Percentiles rank a stretch among this genome's conserved stretches.
These are phyloP conservation scores for Zymoseptoria brevis DNA, from an alignment of 2,329 filamentous ascomycete species.

Conservation along the genomic window DNA sequence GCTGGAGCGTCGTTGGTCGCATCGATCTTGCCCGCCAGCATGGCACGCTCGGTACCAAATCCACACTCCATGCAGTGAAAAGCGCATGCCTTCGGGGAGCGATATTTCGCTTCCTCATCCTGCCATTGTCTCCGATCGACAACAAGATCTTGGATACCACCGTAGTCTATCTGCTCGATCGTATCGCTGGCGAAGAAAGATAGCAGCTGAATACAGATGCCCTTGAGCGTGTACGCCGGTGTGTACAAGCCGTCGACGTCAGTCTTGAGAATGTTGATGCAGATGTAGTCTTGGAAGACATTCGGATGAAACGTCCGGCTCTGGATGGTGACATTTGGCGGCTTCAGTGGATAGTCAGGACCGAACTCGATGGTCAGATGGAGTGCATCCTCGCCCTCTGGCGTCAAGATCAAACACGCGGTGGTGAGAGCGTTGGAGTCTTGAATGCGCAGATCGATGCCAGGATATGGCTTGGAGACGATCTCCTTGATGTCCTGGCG, in stretches of 20 bases:
- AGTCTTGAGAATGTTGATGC: conserved; percentile 14
- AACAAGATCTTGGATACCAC: neutral
- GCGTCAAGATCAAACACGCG: conserved; percentile 15
- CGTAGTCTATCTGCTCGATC: conserved; percentile 18
- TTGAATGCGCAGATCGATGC: conserved; percentile 14
- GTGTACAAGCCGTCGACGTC: conserved; percentile 11
- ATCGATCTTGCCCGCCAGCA: too few species aligned
- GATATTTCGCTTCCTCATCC: neutral
- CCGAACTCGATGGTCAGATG: conserved; percentile 16
- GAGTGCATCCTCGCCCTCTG: conserved; percentile 9
- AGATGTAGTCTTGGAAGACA: conserved; percentile 18
- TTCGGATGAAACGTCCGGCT: conserved; percentile 16
- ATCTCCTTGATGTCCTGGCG: conserved; percentile 18
- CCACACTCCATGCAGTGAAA: conserved; percentile 8
- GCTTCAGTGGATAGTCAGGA: conserved; percentile 10
- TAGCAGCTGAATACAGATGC: conserved; percentile 21
- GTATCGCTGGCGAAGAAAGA: conserved; percentile 17
- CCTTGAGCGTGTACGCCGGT: conserved; percentile 19
- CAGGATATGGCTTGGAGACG: conserved; percentile 17
- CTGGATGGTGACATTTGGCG: conserved; percentile 15
- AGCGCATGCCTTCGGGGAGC: neutral
- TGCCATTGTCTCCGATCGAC: conserved; percentile 13
- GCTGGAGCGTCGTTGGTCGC: neutral
- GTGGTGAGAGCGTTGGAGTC: conserved; percentile 9
- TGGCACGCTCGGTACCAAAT: conserved; percentile 1